phyloP scores from a whole-genome alignment of 78 protist genomes.

The Polysphondylium violaceum region DNA sequence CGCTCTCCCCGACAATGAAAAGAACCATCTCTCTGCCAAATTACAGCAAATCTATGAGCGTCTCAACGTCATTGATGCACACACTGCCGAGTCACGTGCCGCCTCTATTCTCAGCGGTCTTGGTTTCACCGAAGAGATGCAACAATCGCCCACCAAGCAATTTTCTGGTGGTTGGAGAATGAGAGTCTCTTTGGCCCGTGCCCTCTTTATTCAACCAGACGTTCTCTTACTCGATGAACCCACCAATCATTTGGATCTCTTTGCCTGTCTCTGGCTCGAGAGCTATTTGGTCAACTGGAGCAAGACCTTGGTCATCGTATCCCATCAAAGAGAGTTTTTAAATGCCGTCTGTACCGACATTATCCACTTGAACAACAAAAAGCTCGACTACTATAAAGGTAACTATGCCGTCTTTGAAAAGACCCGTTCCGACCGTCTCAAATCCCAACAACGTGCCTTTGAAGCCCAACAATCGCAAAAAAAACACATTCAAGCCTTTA shows the following conservation, averaged over 20 bases:
- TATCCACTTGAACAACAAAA: conserved; percentile 72
- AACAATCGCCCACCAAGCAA: conserved; percentile 74
- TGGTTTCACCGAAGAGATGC: conserved; percentile 90
- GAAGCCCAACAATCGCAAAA: conserved; percentile 89
- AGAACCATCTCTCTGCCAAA: conserved; percentile 33
- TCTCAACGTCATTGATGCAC: conserved; percentile 90
- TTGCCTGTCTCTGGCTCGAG: conserved; percentile 95
- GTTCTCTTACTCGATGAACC: conserved; percentile 97
- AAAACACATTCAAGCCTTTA: conserved; percentile 88
- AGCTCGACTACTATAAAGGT: conserved; percentile 91
- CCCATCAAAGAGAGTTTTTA: conserved; percentile 95
- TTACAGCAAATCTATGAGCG: conserved; percentile 63
- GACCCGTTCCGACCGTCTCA: conserved; percentile 81
- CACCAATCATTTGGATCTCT: conserved; percentile 96
- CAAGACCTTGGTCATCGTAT: conserved; percentile 86
- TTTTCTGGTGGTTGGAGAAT: conserved; percentile 96
- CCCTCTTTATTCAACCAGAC: conserved; percentile 95
- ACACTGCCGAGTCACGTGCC: conserved; percentile 86
- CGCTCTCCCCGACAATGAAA: conserved; percentile 57
- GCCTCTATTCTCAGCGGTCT: conserved; percentile 88
- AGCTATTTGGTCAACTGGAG: conserved; percentile 57
- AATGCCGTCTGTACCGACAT: conserved; percentile 93
- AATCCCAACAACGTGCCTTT: conserved; percentile 61
- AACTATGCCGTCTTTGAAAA: conserved; percentile 91
- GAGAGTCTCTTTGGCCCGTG: conserved; percentile 95